Evolutionary conservation across 2,329 filamentous ascomycete species (phyloP).

Genomic region (Cryphonectria radicalis): DNA sequence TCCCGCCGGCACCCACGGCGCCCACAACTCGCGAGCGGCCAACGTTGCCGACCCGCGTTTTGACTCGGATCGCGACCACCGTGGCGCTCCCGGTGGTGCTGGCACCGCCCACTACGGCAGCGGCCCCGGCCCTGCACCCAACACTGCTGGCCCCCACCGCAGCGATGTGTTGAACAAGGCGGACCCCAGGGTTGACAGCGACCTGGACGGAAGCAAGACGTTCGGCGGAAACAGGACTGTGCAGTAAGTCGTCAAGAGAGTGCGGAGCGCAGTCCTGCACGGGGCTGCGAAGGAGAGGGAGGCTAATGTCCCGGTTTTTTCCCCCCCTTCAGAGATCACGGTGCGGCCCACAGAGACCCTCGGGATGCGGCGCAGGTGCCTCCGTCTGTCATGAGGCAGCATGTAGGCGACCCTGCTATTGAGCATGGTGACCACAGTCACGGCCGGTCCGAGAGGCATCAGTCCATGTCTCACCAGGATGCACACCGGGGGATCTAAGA

Average conservation of each 20-base stretch:
- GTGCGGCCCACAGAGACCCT: slow-evolving; percentile 44
- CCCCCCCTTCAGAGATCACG: not conserved
- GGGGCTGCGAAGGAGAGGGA: not conserved
- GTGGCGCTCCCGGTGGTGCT: slow-evolving; percentile 32
- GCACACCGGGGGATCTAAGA: slow-evolving; percentile 50
- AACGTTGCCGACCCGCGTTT: slow-evolving; percentile 46
- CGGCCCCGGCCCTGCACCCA: slow-evolving; percentile 44
- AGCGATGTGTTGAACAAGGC: slow-evolving; percentile 58
- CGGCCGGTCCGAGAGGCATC: slow-evolving; percentile 51
- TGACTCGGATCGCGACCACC: slow-evolving; percentile 43
- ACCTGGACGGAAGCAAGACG: slow-evolving; percentile 59
- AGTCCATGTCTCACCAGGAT: slow-evolving; percentile 52
- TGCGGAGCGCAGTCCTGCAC: slow-evolving; percentile 26
- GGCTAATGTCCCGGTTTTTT: not conserved
- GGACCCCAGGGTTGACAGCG: slow-evolving; percentile 59
- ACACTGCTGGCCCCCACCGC: slow-evolving; percentile 58
- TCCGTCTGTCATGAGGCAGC: slow-evolving; percentile 55
- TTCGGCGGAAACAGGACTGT: slow-evolving; percentile 57
- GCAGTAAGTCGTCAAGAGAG: slow-evolving; percentile 44
- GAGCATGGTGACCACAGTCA: slow-evolving; percentile 50
- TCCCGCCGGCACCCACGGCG: slow-evolving; percentile 38
- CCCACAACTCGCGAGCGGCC: slow-evolving; percentile 39
- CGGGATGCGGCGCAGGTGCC: slow-evolving; percentile 62
- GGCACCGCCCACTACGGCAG: slow-evolving; percentile 27
- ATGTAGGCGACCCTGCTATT: slow-evolving; percentile 51